phyloP scores from a whole-genome alignment of 2,329 filamentous ascomycete genomes.

The Tolypocladium ovalisporum region DNA sequence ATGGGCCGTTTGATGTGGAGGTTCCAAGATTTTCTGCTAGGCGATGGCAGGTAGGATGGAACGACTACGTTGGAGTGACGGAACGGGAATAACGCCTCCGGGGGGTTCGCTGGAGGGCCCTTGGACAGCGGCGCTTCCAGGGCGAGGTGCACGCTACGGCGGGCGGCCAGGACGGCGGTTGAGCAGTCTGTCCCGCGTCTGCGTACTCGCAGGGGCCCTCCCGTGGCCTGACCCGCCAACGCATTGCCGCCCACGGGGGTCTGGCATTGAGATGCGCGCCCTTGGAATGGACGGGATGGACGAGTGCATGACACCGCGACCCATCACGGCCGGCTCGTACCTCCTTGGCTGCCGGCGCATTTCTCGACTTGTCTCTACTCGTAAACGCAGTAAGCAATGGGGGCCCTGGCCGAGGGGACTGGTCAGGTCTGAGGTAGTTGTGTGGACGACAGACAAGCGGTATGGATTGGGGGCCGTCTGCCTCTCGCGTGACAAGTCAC shows the following conservation, averaged over 20 bases:
- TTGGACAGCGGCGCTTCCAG: background rate
- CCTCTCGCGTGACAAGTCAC: background rate
- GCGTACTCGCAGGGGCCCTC: too few relatives aligned
- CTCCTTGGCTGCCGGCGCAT: background rate
- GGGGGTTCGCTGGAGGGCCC: background rate
- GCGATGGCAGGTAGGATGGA: background rate
- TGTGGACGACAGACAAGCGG: background rate
- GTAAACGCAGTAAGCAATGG: background rate
- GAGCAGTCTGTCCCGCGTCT: background rate
- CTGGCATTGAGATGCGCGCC: background rate
- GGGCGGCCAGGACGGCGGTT: background rate
- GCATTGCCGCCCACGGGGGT: background rate
- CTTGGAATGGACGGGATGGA: background rate
- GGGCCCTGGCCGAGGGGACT: background rate
- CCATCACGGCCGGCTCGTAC: background rate
- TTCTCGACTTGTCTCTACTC: background rate
- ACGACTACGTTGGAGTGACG: constrained; percentile 10
- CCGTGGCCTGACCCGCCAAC: background rate
- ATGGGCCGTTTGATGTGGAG: background rate
- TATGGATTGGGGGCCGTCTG: background rate
- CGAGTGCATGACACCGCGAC: background rate
- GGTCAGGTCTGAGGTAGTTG: background rate
- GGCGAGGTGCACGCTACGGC: background rate
- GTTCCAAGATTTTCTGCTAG: background rate
- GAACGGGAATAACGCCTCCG: constrained; percentile 5